Percentiles rank a stretch among this genome's conserved stretches.
Evolutionary conservation across 2,329 filamentous ascomycete species (phyloP).

Genomic region (Colletotrichum tamarilloi): DNA sequence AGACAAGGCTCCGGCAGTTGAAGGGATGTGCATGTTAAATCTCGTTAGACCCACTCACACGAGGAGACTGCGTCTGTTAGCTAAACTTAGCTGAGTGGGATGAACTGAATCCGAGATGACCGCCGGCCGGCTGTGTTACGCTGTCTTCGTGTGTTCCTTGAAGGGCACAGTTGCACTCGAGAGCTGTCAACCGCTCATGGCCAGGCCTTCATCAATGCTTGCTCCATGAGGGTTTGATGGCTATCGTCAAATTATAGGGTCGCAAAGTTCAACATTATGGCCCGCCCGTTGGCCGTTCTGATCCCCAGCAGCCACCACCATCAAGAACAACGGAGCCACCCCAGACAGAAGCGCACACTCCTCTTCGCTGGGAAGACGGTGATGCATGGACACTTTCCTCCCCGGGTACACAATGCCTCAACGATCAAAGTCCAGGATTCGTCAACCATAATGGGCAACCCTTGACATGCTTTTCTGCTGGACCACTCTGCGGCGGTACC

Average conservation of each 20-base stretch:
- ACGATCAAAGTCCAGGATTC: not conserved
- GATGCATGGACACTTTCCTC: slow-evolving; percentile 16
- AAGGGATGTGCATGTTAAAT: slow-evolving; percentile 34
- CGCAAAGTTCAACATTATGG: not conserved
- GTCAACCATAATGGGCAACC: slow-evolving; percentile 3
- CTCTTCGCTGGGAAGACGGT: not conserved
- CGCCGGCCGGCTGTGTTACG: slow-evolving; percentile 13
- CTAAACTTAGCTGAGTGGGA: slow-evolving; percentile 34
- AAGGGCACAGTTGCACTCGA: not conserved
- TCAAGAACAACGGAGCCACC: not conserved
- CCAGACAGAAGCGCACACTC: not conserved
- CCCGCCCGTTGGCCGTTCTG: slow-evolving; percentile 2
- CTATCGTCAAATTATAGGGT: not conserved
- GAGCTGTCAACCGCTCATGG: not conserved
- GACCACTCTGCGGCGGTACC: slow-evolving; percentile 19
- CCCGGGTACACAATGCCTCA: slow-evolving; percentile 18
- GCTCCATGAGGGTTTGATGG: not conserved
- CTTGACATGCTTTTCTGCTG: not conserved
- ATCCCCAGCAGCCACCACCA: not conserved
- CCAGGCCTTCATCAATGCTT: slow-evolving; percentile 8
- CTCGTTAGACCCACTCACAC: slow-evolving; percentile 36
- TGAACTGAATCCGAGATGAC: slow-evolving; percentile 35
- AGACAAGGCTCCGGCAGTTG: slow-evolving; percentile 26
- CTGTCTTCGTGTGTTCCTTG: not conserved
- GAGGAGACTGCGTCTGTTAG: slow-evolving; percentile 32